phyloP scores from a whole-genome alignment of 805 yeast species.

The Nadsonia fulvescens region DNA sequence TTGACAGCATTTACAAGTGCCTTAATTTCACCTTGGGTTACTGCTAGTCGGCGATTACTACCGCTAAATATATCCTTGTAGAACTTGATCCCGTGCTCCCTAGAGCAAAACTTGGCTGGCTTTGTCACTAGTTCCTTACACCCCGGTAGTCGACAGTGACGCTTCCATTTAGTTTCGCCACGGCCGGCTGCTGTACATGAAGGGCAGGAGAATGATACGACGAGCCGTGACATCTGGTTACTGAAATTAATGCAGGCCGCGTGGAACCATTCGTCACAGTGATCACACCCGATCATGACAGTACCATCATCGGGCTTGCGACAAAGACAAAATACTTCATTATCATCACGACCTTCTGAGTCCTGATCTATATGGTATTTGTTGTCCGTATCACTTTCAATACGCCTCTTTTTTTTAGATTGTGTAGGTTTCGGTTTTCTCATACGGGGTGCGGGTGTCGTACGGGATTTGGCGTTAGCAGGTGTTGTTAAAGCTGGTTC shows the following conservation, averaged over 20 bases:
- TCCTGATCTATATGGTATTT: conserved; percentile 24
- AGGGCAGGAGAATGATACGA: conserved; percentile 53
- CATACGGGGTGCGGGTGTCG: no score
- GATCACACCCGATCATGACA: conserved; percentile 87
- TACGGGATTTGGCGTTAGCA: no score
- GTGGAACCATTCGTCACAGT: conserved; percentile 92
- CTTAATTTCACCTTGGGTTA: conserved; percentile 4
- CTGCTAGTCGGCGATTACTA: no score
- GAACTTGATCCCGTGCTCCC: conserved; percentile 45
- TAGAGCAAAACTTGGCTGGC: conserved; percentile 52
- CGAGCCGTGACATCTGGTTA: conserved; percentile 31
- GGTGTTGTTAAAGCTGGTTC: no score
- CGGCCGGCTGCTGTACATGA: conserved; percentile 26
- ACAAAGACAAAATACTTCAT: conserved; percentile 44
- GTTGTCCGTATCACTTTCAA: conserved; percentile 21
- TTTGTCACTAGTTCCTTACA: conserved; percentile 38
- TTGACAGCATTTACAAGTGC: conserved; percentile 4
- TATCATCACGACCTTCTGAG: no score
- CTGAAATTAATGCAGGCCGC: conserved; percentile 56
- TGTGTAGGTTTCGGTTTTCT: no score
- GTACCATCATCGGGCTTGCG: conserved; percentile 61
- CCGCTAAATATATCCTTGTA: no score
- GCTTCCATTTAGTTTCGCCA: conserved; percentile 42
- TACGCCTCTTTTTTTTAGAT: no score
- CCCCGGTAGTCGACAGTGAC: conserved; percentile 44